Evolutionary conservation across 2,329 filamentous ascomycete species (phyloP).

Genomic region (Penicillium sp.): DNA sequence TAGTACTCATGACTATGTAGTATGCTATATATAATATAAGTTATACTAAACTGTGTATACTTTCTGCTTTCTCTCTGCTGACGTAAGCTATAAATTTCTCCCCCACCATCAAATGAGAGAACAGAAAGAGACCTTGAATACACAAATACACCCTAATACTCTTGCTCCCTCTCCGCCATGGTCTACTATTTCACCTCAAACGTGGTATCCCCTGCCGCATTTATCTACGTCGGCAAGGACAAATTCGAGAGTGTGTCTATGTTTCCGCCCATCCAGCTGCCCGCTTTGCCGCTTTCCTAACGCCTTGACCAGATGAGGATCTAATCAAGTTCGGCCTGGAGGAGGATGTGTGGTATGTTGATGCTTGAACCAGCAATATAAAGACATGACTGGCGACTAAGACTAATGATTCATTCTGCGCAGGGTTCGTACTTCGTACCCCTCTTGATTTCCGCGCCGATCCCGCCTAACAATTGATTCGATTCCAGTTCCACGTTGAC

Average conservation of each 20-base stretch:
- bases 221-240: conserved; percentile 96
- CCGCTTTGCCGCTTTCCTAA: conserved; percentile 23
- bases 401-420: conserved; percentile 15
- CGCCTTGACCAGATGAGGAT: conserved; percentile 76
- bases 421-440: conserved; percentile 45
- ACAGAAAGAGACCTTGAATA: too few relatives aligned
- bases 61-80: too few relatives aligned
- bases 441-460: conserved; percentile 1
- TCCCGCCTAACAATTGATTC: too few relatives aligned
- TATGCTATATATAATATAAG: too few relatives aligned
- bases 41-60: too few relatives aligned
- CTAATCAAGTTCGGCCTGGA: conserved; percentile 90
- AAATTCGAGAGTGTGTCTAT: conserved; percentile 96
- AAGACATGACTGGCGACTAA: too few relatives aligned
- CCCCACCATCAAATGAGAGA: too few relatives aligned
- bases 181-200: conserved; percentile 96
- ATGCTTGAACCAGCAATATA: neutral
- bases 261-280: too few relatives aligned
- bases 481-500: conserved; percentile 92
- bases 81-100: too few relatives aligned
- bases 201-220: conserved; percentile 78
- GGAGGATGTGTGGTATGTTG: conserved; percentile 82
- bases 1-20: too few relatives aligned
- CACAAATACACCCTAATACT: too few relatives aligned
- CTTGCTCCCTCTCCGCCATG: conserved; percentile 67